Percentiles rank a stretch among this genome's conserved stretches.
These are phyloP conservation scores for Fusarium longipes DNA, from an alignment of 2,329 filamentous ascomycete species.

Conservation along the genomic window DNA sequence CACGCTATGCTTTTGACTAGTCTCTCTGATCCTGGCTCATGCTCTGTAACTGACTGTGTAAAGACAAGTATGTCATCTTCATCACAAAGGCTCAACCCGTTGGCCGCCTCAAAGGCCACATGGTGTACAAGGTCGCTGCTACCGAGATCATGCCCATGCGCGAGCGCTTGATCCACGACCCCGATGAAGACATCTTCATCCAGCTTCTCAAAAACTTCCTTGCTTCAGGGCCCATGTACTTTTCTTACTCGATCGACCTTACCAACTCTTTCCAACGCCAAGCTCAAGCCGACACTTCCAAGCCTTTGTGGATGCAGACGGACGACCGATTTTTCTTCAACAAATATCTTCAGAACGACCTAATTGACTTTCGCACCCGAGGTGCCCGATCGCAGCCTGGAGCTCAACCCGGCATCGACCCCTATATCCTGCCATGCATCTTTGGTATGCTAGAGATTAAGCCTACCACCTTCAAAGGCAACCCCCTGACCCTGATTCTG, in stretches of 20 bases:
- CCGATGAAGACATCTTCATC: slow-evolving; percentile 94
- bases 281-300: slow-evolving; percentile 75
- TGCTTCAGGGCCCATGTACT: slow-evolving; percentile 91
- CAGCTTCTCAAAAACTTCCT: slow-evolving; percentile 83
- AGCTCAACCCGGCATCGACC: slow-evolving; percentile 81
- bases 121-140: slow-evolving; percentile 91
- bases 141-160: slow-evolving; percentile 95
- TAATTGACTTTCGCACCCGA: slow-evolving; percentile 84
- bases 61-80: slow-evolving; percentile 94
- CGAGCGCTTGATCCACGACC: slow-evolving; percentile 89
- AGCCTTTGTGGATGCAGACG: slow-evolving; percentile 88
- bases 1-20: slow-evolving; percentile 23
- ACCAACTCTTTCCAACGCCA: slow-evolving; percentile 98
- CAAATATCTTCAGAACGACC: slow-evolving; percentile 86
- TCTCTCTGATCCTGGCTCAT: slow-evolving; percentile 15
- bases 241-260: slow-evolving; percentile 95
- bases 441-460: slow-evolving; percentile 96
- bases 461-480: slow-evolving; percentile 85
- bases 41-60: slow-evolving; percentile 35
- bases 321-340: slow-evolving; percentile 99
- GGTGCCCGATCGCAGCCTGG: slow-evolving; percentile 73
- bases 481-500: slow-evolving; percentile 83
- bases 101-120: slow-evolving; percentile 92
- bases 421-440: slow-evolving; percentile 94
- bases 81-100: slow-evolving; percentile 95